A percentile compares a stretch with the other conserved stretches of the same genome.
These are phyloP conservation scores for Yamadazyma conglobata DNA, from an alignment of 1,139 yeast species.

Conservation along the genomic window DNA sequence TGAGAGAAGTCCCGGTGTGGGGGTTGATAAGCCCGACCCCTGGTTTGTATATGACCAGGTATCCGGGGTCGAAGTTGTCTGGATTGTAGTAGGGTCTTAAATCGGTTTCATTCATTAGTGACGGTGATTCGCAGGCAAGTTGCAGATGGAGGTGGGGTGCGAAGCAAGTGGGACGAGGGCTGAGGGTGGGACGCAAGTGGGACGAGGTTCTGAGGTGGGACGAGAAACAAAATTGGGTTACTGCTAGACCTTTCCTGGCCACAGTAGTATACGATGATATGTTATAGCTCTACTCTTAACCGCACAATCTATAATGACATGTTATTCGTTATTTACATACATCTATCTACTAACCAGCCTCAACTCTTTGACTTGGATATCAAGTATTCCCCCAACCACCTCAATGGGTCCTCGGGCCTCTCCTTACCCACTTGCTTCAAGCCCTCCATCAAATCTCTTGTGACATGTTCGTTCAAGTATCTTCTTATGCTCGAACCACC, in stretches of 20 bases:
- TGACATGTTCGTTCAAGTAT: conserved; percentile 71
- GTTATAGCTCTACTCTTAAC: too few species aligned
- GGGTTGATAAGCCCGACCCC: conserved; percentile 56
- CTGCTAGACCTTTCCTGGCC: too few species aligned
- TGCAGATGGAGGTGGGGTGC: too few species aligned
- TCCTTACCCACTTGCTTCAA: conserved; percentile 55
- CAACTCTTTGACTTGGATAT: conserved; percentile 44
- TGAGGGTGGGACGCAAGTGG: too few species aligned
- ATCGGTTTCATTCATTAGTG: conserved; percentile 12
- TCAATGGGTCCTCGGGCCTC: conserved; percentile 68
- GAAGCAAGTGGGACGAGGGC: too few species aligned
- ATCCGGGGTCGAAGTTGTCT: conserved; percentile 65
- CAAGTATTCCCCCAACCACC: conserved; percentile 67
- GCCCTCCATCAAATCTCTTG: conserved; percentile 66
- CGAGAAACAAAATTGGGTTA: too few species aligned
- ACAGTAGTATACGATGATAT: too few species aligned
- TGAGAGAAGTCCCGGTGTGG: conserved; percentile 33
- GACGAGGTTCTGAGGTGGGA: too few species aligned
- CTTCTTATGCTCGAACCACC: conserved; percentile 82
- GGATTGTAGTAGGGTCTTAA: conserved; percentile 75
- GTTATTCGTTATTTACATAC: too few species aligned
- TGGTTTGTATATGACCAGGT: conserved; percentile 57
- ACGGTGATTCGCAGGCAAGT: too few species aligned
- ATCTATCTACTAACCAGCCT: too few species aligned
- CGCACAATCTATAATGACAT: too few species aligned